Evolutionary conservation across 1,284 basidiomycete genomes (phyloP), one percentile per base, ranked within the genome.

Genomic region (Cryptococcus sp.): DNA sequence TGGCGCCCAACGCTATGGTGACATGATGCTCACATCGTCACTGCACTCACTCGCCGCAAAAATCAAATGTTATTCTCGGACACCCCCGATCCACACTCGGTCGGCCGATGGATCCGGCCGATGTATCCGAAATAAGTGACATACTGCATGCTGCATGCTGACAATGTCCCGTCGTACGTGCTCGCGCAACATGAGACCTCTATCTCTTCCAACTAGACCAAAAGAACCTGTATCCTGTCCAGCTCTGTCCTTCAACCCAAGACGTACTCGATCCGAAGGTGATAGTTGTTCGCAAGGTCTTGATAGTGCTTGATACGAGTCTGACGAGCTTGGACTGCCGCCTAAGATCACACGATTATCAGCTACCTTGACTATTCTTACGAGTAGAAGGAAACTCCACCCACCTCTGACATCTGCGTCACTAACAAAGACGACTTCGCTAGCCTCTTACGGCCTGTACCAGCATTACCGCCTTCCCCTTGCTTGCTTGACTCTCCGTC

Each of bases 221-320:
- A 13, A 47, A 47, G 2, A 25, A 20, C 47, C 13, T 35, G 15
- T 20, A 23, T 20, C 35, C 27, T 35, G 4, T 16, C 50, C 15
- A 50, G 3, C 49, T 16, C 5, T 39, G 11, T 16, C 15, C 23
- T 40, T 40, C 27, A 60, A 19, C 39, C 61, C 31, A 60, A 52
- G 25, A 68, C 66, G 17, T 59, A 57, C 54, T 70, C 68, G 3
- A 70, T 46, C 41, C 57, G 52, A 7, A 70, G 53, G 15, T 46
- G n/a, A 42, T 68, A 67, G n/a, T 60, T 62, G 19, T 44, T 19
- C 19, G 62, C 54, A 5, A 69, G 52, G 39, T 71, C 62, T 25
- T 46, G n/a, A 35, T 67, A 71, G 51, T 69, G 64, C 50, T 50
- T 50, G n/a, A 69, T 57, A 25, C 67, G 44, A 39, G 50, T 50